These are phyloP conservation scores for Alternaria triticina DNA, from an alignment of 2,329 filamentous ascomycete genomes.

Conservation along the genomic window DNA sequence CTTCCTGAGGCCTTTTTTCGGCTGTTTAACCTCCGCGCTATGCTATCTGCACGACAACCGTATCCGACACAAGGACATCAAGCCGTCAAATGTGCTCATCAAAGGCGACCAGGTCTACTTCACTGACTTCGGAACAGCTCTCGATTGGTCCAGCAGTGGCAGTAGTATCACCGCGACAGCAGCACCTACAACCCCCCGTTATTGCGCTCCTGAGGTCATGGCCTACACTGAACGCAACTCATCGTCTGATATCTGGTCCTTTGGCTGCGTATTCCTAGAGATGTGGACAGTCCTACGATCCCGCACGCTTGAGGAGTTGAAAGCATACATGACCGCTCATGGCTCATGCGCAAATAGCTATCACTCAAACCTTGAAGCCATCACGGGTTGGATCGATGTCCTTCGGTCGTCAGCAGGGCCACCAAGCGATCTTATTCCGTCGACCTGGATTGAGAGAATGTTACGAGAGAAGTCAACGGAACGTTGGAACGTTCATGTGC, in stretches of 20 bases:
- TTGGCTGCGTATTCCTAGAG: conserved; percentile 30
- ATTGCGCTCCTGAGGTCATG: conserved; percentile 30
- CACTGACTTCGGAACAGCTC: conserved; percentile 26
- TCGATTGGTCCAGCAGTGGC: conserved; percentile 17
- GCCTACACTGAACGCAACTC: conserved; percentile 14
- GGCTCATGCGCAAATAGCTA: neutral
- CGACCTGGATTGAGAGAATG: neutral
- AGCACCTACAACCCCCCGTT: conserved; percentile 17
- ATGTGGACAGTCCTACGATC: conserved; percentile 22
- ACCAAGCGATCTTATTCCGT: neutral
- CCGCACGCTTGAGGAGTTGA: neutral
- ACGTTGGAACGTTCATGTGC: neutral
- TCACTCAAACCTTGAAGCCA: neutral
- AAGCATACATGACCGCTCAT: neutral
- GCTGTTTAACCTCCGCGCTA: conserved; percentile 17
- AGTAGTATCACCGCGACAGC: conserved; percentile 21
- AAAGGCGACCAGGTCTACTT: conserved; percentile 18
- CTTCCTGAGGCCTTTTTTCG: conserved; percentile 18
- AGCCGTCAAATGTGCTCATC: conserved; percentile 21
- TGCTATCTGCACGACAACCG: conserved; percentile 18
- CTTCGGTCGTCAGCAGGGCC: neutral
- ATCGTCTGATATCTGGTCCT: conserved; percentile 29
- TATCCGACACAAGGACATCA: conserved; percentile 29
- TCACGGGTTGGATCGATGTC: neutral
- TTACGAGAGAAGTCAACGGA: neutral